Base-by-base conservation (phyloP, 805 yeast genomes). In the Cyberlindnera suaveolens region DNA sequence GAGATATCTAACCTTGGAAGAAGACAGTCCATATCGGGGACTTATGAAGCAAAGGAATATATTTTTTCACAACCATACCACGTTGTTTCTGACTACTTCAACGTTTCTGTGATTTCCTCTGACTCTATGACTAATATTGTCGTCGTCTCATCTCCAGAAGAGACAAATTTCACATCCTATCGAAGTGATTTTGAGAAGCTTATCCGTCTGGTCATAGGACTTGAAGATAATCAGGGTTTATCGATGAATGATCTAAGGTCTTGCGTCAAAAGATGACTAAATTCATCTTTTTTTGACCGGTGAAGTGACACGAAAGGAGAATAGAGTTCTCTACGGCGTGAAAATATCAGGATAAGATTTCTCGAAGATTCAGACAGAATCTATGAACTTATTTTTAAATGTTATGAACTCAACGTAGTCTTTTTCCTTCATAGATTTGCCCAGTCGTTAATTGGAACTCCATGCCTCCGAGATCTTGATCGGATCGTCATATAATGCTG, bases 1-100 rank as follows among this genome's bases (percentile, higher is more conserved):
- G 51, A 44, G 40, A 40, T 47, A 14, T 47, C 51, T n/a, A 47
- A 47, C 26, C 16, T 47, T 18, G 51, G 51, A 13, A 19, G 29
- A 14, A 34, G 48, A n/a, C 26, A 19, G 6, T 16, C 2, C 3
- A 30, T 29, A 9, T 14, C 16, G 4, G 42, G 39, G 14, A 14
- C 20, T 3, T 19, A 31, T 20, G 16, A 17, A 11, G 36, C 38
- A 13, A 18, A 16, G 2, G 43, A 42, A 20, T 42, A 39, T 18
- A 20, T 47, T n/a, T 47, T 47, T 33, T 44, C 51, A 7, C 51
- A 47, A 31, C 48, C 48, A 10, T 17, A 20, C 16, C 26, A 31
- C 11, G 16, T 15, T 14, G 15, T 17, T 9, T 32, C 36, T 5
- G 17, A 19, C 15, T n/a, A 13, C 9, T 32, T 39, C 17, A 23